Evolutionary conservation across 2,329 filamentous ascomycete genomes (phyloP).

Genomic region (Phialophora chinensis): DNA sequence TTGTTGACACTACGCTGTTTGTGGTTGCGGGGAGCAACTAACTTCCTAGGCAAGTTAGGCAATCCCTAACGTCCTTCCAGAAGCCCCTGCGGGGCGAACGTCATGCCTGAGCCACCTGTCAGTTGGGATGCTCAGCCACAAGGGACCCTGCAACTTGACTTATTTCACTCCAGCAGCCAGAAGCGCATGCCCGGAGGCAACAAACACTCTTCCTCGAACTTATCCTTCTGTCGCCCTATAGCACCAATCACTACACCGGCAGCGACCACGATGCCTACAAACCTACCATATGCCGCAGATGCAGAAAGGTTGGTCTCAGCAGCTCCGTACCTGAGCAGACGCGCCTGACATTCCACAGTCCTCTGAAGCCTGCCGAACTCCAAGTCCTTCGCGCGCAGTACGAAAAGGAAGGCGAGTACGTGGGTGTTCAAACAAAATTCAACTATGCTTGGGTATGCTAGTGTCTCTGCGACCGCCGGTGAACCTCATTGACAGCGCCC

Average conservation of each 20-base stretch:
- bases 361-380: slow-evolving; percentile 88
- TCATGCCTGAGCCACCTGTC: slow-evolving; percentile 22
- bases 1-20: slow-evolving; percentile 11
- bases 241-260: background rate
- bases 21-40: slow-evolving; percentile 31
- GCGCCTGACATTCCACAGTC: slow-evolving; percentile 57
- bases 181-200: slow-evolving; percentile 1
- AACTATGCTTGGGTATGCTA: slow-evolving; percentile 93
- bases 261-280: slow-evolving; percentile 48
- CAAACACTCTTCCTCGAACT: background rate
- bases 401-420: slow-evolving; percentile 96
- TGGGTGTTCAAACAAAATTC: slow-evolving; percentile 97
- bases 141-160: slow-evolving; percentile 9
- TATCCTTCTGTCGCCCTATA: background rate
- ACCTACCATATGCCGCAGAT: slow-evolving; percentile 86
- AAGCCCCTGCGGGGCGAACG: slow-evolving; percentile 7
- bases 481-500: slow-evolving; percentile 14
- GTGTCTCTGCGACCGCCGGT: background rate
- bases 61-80: background rate
- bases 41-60: background rate
- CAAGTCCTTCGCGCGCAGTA: slow-evolving; percentile 92
- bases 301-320: slow-evolving; percentile 77
- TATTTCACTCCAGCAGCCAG: background rate
- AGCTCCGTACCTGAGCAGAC: background rate
- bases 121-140: slow-evolving; percentile 12